A percentile compares a stretch with the other conserved stretches of the same genome.
Evolutionary conservation across 768 basidiomycete species (phyloP).

Genomic region (Suillus bovinus): DNA sequence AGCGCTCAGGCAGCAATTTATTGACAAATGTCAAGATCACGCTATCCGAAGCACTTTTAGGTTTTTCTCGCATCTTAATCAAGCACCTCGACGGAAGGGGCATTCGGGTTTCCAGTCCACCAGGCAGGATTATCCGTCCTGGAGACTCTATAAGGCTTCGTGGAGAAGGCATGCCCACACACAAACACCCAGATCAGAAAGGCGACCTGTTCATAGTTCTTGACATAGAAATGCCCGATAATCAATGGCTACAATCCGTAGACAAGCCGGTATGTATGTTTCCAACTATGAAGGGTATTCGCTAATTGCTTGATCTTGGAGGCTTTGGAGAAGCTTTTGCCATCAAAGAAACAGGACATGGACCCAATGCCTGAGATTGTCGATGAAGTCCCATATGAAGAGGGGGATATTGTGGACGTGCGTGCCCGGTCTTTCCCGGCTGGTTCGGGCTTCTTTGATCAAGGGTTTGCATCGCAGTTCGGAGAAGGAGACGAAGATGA

Average conservation of each 20-base stretch:
- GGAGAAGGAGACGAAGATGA: conserved; percentile 70
- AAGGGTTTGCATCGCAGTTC: conserved; percentile 67
- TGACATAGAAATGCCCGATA: conserved; percentile 85
- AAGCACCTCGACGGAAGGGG: conserved; percentile 94
- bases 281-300: not conserved
- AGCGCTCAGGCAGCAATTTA: conserved; percentile 80
- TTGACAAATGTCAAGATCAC: conserved; percentile 82
- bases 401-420: conserved; percentile 80
- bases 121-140: conserved; percentile 73
- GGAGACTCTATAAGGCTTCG: conserved; percentile 73
- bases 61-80: conserved; percentile 90
- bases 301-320: conserved; percentile 31
- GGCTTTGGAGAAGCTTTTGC: conserved; percentile 67
- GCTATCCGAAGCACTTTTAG: conserved; percentile 90
- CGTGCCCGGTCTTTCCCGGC: conserved; percentile 77
- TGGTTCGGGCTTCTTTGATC: conserved; percentile 76
- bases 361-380: conserved; percentile 72
- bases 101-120: conserved; percentile 73
- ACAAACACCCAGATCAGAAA: conserved; percentile 62
- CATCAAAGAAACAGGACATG: conserved; percentile 74
- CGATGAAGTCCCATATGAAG: conserved; percentile 71
- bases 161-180: conserved; percentile 89
- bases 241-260: conserved; percentile 70
- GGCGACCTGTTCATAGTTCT: conserved; percentile 85
- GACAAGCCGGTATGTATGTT: conserved; percentile 53